phyloP scores from a whole-genome alignment of 2,329 filamentous ascomycete species.

The Alternaria sp. region DNA sequence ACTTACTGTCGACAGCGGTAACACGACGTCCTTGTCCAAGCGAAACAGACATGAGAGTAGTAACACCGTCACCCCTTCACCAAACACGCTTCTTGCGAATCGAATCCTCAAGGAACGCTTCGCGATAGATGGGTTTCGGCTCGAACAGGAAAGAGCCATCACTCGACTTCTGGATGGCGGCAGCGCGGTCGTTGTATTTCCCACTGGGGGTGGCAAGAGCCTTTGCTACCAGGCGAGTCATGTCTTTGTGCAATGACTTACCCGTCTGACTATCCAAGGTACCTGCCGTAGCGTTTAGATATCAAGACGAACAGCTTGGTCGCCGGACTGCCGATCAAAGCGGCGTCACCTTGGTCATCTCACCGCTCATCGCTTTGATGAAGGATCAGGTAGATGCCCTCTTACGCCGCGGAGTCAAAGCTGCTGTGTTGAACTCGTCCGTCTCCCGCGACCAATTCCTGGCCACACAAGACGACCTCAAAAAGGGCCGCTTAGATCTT shows the following conservation, averaged over 20 bases:
- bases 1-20: not conserved
- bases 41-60: slow-evolving; percentile 3
- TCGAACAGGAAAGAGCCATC: slow-evolving; percentile 59
- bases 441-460: slow-evolving; percentile 64
- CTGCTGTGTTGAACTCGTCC: slow-evolving; percentile 79
- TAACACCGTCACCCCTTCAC: not conserved
- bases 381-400: slow-evolving; percentile 93
- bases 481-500: slow-evolving; percentile 77
- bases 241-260: not conserved
- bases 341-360: slow-evolving; percentile 91
- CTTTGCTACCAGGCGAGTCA: slow-evolving; percentile 83
- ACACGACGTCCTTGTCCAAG: not conserved
- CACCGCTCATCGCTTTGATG: slow-evolving; percentile 92
- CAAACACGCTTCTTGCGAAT: slow-evolving; percentile 37
- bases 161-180: slow-evolving; percentile 54
- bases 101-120: slow-evolving; percentile 54
- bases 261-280: slow-evolving; percentile 25
- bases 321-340: slow-evolving; percentile 65
- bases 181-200: slow-evolving; percentile 67
- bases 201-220: slow-evolving; percentile 94
- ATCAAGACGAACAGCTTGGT: slow-evolving; percentile 48
- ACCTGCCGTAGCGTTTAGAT: slow-evolving; percentile 55
- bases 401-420: slow-evolving; percentile 73
- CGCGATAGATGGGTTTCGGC: slow-evolving; percentile 53
- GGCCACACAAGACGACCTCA: slow-evolving; percentile 65